Evolutionary conservation across 1,139 yeast genomes (phyloP).

Genomic region (Candida sojae): DNA sequence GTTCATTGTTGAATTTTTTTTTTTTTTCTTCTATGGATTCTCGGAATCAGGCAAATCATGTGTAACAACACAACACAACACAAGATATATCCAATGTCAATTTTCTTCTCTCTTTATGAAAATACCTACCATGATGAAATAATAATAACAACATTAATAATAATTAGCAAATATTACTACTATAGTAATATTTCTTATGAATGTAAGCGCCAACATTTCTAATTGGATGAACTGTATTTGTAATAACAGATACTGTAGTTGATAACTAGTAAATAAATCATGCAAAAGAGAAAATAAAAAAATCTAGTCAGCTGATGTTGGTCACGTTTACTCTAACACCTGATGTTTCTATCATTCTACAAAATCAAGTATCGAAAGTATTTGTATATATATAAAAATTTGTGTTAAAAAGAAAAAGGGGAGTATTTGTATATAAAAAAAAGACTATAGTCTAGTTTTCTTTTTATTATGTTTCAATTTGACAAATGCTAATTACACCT

Average conservation of each 20-base stretch:
- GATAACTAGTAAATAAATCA: no score
- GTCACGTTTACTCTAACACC: not conserved
- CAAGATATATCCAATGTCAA: no score
- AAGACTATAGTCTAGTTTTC: not conserved
- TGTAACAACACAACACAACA: no score
- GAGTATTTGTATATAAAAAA: not conserved
- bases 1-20: not conserved
- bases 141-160: not conserved
- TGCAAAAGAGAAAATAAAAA: no score
- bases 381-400: not conserved
- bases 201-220: no score
- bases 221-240: no score
- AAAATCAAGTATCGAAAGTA: not conserved
- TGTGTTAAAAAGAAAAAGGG: not conserved
- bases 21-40: not conserved
- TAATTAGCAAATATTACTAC: not conserved
- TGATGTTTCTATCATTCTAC: no score
- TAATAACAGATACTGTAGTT: no score
- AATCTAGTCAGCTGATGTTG: not conserved
- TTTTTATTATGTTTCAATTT: not conserved
- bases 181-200: no score
- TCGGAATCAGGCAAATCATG: no score
- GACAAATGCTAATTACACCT: slow-evolving; percentile 1
- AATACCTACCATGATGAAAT: not conserved
- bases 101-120: no score